Conservation (phyloP, 2,329 filamentous ascomycete genomes). For the Sphaerostilbella broomeana region DNA sequence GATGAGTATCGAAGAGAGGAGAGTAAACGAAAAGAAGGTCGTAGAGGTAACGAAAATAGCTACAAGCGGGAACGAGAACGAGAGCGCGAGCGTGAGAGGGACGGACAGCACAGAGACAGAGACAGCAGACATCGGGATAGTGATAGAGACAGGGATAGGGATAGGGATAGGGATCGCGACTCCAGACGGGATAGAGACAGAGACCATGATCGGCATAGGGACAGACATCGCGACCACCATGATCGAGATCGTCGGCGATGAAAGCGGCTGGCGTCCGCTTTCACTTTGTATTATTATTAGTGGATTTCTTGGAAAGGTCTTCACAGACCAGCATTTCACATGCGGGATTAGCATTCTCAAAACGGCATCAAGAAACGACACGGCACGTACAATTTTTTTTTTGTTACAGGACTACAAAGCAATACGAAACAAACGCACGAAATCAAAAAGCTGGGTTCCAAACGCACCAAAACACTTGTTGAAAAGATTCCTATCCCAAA, state of each 20-base stretch:
- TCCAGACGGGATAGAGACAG: conserved; percentile 13
- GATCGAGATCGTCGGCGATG: conserved; percentile 16
- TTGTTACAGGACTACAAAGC: too few species aligned
- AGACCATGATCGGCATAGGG: conserved; percentile 6
- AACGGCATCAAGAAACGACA: too few species aligned
- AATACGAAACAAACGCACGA: too few species aligned
- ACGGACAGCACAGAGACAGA: conserved; percentile 28
- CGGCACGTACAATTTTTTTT: too few species aligned
- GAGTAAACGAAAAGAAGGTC: conserved; percentile 37
- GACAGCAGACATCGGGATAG: conserved; percentile 27
- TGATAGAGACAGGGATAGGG: conserved; percentile 5
- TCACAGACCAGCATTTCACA: too few species aligned
- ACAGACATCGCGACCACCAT: conserved; percentile 10
- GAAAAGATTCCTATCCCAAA: too few species aligned
- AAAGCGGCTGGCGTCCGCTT: background rate
- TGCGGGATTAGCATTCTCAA: too few species aligned
- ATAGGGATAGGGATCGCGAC: conserved; percentile 10
- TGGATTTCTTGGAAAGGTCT: too few species aligned
- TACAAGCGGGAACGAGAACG: conserved; percentile 43
- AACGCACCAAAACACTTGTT: too few species aligned
- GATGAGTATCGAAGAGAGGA: conserved; percentile 44
- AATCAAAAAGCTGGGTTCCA: too few species aligned
- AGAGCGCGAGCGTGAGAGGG: conserved; percentile 34
- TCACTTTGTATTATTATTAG: background rate
- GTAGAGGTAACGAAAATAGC: conserved; percentile 36